phyloP scores from a whole-genome alignment of 805 yeast genomes.

The Saccharomycopsis vini region DNA sequence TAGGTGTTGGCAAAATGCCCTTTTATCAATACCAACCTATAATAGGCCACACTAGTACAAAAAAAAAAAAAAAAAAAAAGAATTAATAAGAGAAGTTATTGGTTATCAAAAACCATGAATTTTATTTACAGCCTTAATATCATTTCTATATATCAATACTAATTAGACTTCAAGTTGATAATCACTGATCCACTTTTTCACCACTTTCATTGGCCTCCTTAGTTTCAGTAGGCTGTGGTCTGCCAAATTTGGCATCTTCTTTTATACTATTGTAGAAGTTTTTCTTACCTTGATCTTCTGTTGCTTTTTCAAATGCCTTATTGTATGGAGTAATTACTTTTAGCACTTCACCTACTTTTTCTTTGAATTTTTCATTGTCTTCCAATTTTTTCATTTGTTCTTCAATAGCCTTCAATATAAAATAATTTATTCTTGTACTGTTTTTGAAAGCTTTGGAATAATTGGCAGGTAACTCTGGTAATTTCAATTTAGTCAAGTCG shows the following conservation, averaged over 20 bases:
- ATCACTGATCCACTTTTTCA: too few species aligned
- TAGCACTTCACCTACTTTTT: slow-evolving; percentile 4
- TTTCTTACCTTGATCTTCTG: not conserved
- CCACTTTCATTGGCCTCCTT: too few species aligned
- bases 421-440: slow-evolving; percentile 6
- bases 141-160: too few species aligned
- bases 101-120: too few species aligned
- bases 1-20: too few species aligned
- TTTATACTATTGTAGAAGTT: slow-evolving; percentile 8
- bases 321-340: slow-evolving; percentile 8
- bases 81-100: too few species aligned
- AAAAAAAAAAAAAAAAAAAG: too few species aligned
- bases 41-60: too few species aligned
- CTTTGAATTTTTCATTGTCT: not conserved
- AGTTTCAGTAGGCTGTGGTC: slow-evolving; percentile 4
- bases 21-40: too few species aligned
- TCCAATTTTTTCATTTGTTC: slow-evolving; percentile 8
- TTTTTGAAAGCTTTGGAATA: not conserved
- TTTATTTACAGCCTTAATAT: too few species aligned
- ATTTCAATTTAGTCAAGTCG: slow-evolving; percentile 6
- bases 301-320: slow-evolving; percentile 5
- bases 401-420: slow-evolving; percentile 11
- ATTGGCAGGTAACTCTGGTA: slow-evolving; percentile 2
- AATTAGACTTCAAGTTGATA: too few species aligned
- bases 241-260: slow-evolving; percentile 9